Percentiles rank a stretch among this genome's conserved stretches.
phyloP scores from a whole-genome alignment of 306 rosid species.

The Bauhinia variegata region DNA sequence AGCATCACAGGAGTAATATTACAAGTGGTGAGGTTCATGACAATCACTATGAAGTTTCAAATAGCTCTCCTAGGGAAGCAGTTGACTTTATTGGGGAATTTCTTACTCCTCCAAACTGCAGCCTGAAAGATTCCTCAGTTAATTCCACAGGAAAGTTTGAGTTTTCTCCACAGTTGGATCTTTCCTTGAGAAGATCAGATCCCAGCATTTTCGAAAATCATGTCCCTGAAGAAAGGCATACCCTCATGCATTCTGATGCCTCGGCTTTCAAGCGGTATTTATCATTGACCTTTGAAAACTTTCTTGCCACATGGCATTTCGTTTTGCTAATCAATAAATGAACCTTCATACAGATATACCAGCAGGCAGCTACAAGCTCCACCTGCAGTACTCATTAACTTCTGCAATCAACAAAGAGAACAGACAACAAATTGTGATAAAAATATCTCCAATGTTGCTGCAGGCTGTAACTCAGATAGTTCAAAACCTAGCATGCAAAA shows the following conservation, averaged over 20 bases:
- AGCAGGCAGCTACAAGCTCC: conserved; percentile 59
- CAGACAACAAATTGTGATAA: conserved; percentile 51
- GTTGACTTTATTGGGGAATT: conserved; percentile 71
- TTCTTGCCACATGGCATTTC: neutral
- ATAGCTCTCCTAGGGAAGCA: conserved; percentile 61
- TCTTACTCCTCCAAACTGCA: conserved; percentile 47
- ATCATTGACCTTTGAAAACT: conserved; percentile 5
- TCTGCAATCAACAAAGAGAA: conserved; percentile 53
- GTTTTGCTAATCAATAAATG: conserved; percentile 32
- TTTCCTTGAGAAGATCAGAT: conserved; percentile 76
- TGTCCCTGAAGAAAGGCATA: conserved; percentile 56
- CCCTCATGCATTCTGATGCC: conserved; percentile 71
- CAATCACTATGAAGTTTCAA: conserved; percentile 45
- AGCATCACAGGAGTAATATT: conserved; percentile 45
- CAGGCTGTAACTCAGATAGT: conserved; percentile 53
- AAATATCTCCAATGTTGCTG: conserved; percentile 31
- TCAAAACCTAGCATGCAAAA: conserved; percentile 54
- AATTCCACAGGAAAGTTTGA: conserved; percentile 57
- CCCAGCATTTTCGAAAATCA: conserved; percentile 57
- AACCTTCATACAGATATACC: conserved; percentile 65
- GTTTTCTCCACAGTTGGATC: conserved; percentile 72
- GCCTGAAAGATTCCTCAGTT: conserved; percentile 48
- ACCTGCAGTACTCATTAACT: conserved; percentile 40
- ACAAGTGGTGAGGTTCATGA: conserved; percentile 58
- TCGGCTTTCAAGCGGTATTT: conserved; percentile 84